Evolutionary conservation across 129 eudicot genomes (phyloP).

Genomic region (Oenanthe sinensis): DNA sequence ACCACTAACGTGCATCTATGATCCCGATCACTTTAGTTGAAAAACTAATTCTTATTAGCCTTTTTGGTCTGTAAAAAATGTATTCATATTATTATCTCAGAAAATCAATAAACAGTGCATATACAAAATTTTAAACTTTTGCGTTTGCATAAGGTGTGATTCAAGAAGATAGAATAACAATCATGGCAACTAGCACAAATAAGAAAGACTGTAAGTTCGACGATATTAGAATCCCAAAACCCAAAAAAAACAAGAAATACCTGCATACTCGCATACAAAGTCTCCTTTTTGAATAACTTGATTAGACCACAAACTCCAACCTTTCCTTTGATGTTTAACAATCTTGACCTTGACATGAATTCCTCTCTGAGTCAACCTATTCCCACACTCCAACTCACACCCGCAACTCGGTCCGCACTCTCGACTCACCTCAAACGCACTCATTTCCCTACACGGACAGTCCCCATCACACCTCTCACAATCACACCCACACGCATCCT

Average conservation of each 20-base stretch:
- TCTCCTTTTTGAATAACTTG: constrained; percentile 39
- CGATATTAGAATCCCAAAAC: no score
- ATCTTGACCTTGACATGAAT: constrained; percentile 44
- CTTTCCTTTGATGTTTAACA: constrained; percentile 45
- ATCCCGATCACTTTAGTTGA: background rate
- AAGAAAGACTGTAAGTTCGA: no score
- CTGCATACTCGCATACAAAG: constrained; percentile 90
- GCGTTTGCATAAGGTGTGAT: background rate
- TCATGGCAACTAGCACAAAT: no score
- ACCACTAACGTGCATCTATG: background rate
- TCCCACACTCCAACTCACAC: constrained; percentile 54
- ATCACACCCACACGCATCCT: constrained; percentile 39
- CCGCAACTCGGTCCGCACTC: constrained; percentile 75
- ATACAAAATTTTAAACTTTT: background rate
- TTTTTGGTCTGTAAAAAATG: background rate
- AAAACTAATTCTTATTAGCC: background rate
- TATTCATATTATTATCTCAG: background rate
- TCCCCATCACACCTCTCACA: constrained; percentile 36
- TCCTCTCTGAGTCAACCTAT: constrained; percentile 52
- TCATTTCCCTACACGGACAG: constrained; percentile 43
- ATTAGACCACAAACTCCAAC: constrained; percentile 78
- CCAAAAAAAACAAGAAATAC: constrained; percentile 16
- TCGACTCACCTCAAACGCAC: constrained; percentile 24
- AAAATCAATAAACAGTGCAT: background rate
- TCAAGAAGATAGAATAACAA: background rate